These are phyloP conservation scores for Hygrocybe coccinea DNA, from an alignment of 768 basidiomycete genomes.

Conservation along the genomic window DNA sequence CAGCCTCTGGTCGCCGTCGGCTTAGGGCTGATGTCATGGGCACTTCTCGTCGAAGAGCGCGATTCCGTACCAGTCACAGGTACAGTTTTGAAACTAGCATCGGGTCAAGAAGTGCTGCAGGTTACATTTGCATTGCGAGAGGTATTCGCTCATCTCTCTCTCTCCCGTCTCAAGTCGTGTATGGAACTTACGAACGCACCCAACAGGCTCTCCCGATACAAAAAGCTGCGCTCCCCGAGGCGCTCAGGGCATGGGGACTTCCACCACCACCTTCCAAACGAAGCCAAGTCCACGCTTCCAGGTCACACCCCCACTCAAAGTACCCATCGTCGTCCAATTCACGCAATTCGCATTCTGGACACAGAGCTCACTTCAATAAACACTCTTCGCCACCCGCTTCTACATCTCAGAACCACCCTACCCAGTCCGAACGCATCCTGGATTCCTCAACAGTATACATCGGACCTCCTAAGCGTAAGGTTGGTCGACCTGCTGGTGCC, in stretches of 20 bases:
- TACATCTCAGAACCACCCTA: not conserved
- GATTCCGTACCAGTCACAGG: conserved; percentile 49
- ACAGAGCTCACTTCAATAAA: not conserved
- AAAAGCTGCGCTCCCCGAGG: conserved; percentile 28
- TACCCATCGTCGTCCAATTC: conserved; percentile 7
- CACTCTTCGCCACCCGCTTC: not conserved
- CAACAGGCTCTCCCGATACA: conserved; percentile 38
- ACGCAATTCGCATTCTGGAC: not conserved
- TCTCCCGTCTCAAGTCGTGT: too few relatives aligned
- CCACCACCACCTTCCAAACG: conserved; percentile 19
- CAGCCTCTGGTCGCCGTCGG: conserved; percentile 64
- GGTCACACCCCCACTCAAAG: conserved; percentile 8
- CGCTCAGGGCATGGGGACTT: conserved; percentile 28
- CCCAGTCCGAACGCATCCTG: not conserved
- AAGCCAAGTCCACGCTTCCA: conserved; percentile 7
- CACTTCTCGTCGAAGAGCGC: conserved; percentile 43
- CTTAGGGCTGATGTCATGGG: conserved; percentile 71
- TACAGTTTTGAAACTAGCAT: conserved; percentile 48
- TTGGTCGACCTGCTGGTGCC: not conserved
- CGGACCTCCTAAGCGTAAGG: conserved; percentile 2
- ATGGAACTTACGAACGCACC: too few relatives aligned
- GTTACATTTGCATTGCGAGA: conserved; percentile 52
- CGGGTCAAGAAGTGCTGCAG: conserved; percentile 55
- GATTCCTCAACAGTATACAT: conserved; percentile 1
- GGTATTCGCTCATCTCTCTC: too few relatives aligned